Evolutionary conservation across 495 filamentous ascomycete genomes (phyloP), one percentile per base, ranked within the genome.

Genomic region (Bombardia bombarda): DNA sequence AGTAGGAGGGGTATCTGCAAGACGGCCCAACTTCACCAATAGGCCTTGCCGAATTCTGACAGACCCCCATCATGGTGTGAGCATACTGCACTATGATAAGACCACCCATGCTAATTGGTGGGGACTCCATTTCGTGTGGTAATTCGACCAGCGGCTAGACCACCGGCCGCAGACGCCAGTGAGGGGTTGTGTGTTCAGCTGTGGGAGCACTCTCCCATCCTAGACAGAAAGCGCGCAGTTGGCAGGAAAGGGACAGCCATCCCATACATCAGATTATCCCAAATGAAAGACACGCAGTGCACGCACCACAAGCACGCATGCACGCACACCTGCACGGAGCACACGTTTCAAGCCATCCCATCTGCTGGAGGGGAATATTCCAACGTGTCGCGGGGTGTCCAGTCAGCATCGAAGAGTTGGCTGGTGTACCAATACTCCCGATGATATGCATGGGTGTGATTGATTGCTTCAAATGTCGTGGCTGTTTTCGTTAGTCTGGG

Each of bases 401-500:
- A 66, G 36, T 61, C 51, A 8, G 42, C 30, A 20, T 66, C 63
- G 42, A 66, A 66, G 17, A 66, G 54, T 45, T 66, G 63, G 50
- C 59, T 63, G 10, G 53, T 58, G 41, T 59, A 66, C 63, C 63
- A 66, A 41, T 57, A 65, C 21, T 42, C 40, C 17, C 51, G 40
- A 41, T 64, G 51, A 35, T 66, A 66, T 13, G 35, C 40, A 19
- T 66, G 39, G 16, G 40, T 63, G 28, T 46, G 51, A 47, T 61
- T 62, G 42, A 66, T 49, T 7, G 36, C 26, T 26, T 51, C 26
- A 31, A 63, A 59, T 6, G 14, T 40, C 7, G 45, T 34, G 13
- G 50, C 62, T 65, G 38, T 17, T 32, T 7, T 22, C 4, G 28
- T 32, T 30, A 33, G 40, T 21, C 40, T 4, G n/a, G 10, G 21